phyloP scores from a whole-genome alignment of 805 yeast genomes.

The Grigorovia transvaalensis region DNA sequence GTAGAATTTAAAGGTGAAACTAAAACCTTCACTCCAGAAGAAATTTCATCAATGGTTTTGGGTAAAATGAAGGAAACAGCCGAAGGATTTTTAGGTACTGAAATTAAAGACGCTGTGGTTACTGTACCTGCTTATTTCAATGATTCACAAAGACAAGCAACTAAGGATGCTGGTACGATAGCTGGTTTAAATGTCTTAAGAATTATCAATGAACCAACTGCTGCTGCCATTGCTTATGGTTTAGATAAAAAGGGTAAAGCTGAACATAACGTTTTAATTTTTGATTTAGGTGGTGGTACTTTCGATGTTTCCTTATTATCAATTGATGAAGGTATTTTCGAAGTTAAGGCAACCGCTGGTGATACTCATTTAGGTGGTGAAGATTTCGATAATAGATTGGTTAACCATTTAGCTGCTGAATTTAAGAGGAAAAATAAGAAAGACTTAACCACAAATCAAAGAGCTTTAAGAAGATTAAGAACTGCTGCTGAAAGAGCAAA shows the following conservation, averaged over 20 bases:
- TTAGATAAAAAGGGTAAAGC: constrained; percentile 65
- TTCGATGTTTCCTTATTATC: constrained; percentile 89
- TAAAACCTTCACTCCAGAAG: constrained; percentile 87
- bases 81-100: constrained; percentile 72
- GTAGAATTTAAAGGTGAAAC: constrained; percentile 79
- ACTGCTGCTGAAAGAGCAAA: constrained; percentile 98
- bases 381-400: constrained; percentile 92
- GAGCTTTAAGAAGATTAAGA: constrained; percentile 94
- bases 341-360: constrained; percentile 77
- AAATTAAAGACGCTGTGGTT: constrained; percentile 82
- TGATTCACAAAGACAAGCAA: constrained; percentile 97
- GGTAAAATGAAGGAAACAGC: constrained; percentile 87
- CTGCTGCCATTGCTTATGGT: constrained; percentile 97
- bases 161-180: constrained; percentile 94
- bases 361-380: constrained; percentile 91
- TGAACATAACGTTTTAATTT: constrained; percentile 81
- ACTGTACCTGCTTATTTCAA: constrained; percentile 97
- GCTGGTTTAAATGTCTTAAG: constrained; percentile 92
- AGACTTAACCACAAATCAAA: constrained; percentile 81
- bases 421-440: constrained; percentile 94
- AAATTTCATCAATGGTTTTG: constrained; percentile 87
- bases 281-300: constrained; percentile 97
- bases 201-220: constrained; percentile 95
- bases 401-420: constrained; percentile 80
- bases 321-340: constrained; percentile 93